These are phyloP conservation scores for Botryotinia narcissicola DNA, from an alignment of 2,329 filamentous ascomycete species.

Conservation along the genomic window DNA sequence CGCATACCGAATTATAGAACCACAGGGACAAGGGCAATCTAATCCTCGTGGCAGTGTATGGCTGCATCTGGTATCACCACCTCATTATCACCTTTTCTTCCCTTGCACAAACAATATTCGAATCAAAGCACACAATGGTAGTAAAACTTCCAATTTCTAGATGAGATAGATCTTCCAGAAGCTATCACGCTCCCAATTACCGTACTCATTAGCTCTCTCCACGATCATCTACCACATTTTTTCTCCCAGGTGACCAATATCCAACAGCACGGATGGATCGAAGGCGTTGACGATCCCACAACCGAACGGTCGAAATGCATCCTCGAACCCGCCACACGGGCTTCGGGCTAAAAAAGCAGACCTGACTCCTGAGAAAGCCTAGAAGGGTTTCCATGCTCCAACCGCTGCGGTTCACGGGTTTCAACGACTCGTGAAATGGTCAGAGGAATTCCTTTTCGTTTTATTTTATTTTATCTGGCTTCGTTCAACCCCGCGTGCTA, in stretches of 20 bases:
- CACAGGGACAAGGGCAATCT: neutral
- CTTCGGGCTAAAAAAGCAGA: neutral
- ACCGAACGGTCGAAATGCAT: neutral
- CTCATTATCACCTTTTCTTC: neutral
- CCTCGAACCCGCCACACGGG: neutral
- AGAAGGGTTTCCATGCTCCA: neutral
- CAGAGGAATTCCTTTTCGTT: neutral
- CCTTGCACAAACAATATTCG: neutral
- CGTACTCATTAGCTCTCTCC: neutral
- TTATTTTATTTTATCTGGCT: neutral
- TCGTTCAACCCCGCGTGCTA: neutral
- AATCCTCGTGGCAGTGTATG: slow-evolving; percentile 11
- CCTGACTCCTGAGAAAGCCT: neutral
- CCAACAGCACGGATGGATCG: neutral
- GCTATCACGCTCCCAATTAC: neutral
- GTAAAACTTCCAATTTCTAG: neutral
- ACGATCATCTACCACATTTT: neutral
- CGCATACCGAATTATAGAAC: neutral
- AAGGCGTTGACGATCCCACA: neutral
- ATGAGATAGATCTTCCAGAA: neutral
- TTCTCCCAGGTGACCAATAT: neutral
- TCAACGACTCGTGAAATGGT: neutral
- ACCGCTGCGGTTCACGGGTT: neutral
- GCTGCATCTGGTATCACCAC: neutral
- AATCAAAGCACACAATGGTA: neutral